These are phyloP conservation scores for Ascochyta fabae DNA, from an alignment of 2,329 filamentous ascomycete genomes.

Conservation along the genomic window DNA sequence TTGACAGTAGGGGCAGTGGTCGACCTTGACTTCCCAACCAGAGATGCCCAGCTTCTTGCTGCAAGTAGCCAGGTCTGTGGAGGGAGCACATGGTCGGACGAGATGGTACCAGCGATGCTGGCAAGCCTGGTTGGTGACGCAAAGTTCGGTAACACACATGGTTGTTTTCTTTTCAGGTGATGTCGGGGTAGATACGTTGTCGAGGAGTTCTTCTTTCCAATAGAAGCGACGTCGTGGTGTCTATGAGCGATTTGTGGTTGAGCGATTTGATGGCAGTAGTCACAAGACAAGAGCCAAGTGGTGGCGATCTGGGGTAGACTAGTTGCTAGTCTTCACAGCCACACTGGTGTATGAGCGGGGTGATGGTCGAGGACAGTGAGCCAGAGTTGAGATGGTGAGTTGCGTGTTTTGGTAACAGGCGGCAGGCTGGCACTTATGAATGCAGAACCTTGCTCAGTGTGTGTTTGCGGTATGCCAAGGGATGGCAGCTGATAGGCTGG, in stretches of 20 bases:
- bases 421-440: conserved; percentile 30
- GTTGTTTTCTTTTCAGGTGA: conserved; percentile 28
- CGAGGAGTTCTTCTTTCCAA: conserved; percentile 30
- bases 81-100: conserved; percentile 51
- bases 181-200: conserved; percentile 32
- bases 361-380: conserved; percentile 13
- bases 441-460: conserved; percentile 13
- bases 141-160: conserved; percentile 60
- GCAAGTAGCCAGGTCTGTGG: conserved; percentile 56
- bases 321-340: conserved; percentile 25
- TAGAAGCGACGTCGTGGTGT: conserved; percentile 31
- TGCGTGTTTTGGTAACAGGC: conserved; percentile 10
- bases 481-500: conserved; percentile 32
- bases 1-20: conserved; percentile 57
- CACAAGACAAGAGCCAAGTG: conserved; percentile 25
- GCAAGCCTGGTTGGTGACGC: conserved; percentile 56
- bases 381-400: conserved; percentile 15
- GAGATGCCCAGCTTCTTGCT: conserved; percentile 53
- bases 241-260: conserved; percentile 13
- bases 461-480: conserved; percentile 35
- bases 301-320: conserved; percentile 33
- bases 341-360: conserved; percentile 21
- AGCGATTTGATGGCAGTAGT: conserved; percentile 17
- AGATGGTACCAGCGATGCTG: conserved; percentile 59
- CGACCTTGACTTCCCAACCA: conserved; percentile 58